Percentiles rank a stretch among this genome's conserved stretches.
Evolutionary conservation across 257 asterid genomes (phyloP).

Genomic region (Solanum gracilifrons): DNA sequence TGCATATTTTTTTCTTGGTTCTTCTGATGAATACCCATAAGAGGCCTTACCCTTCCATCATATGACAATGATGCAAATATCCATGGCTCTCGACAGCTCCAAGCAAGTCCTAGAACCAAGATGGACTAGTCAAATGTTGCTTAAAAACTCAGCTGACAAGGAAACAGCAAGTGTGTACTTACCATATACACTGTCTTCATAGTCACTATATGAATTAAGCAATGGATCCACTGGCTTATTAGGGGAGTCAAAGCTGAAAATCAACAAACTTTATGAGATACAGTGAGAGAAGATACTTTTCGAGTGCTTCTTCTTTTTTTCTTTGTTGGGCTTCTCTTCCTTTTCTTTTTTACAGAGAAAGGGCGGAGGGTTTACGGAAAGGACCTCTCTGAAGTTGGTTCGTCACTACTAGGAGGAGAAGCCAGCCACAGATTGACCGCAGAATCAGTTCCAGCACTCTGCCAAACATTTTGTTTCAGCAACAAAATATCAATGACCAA

Average conservation of each 20-base stretch:
- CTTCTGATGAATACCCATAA: background rate
- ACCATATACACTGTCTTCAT: constrained; percentile 97
- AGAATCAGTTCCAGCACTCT: constrained; percentile 99
- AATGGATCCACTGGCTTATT: constrained; percentile 30
- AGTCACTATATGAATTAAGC: constrained; percentile 73
- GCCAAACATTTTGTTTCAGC: constrained; percentile 25
- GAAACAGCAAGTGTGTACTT: constrained; percentile 11
- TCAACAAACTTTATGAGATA: background rate
- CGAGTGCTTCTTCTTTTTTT: background rate
- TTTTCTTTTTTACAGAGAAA: background rate
- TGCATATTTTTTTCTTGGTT: background rate
- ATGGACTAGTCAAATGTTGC: constrained; percentile 10
- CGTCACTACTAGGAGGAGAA: constrained; percentile 34
- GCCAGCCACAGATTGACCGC: constrained; percentile 85
- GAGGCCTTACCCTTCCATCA: constrained; percentile 87
- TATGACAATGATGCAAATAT: constrained; percentile 91
- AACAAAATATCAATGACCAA: constrained; percentile 13
- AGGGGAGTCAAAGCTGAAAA: constrained; percentile 25
- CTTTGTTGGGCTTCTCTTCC: background rate
- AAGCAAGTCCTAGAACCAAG: constrained; percentile 58
- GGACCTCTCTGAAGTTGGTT: constrained; percentile 45
- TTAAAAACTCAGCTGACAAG: background rate
- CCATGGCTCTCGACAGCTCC: constrained; percentile 99
- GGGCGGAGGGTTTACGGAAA: background rate
- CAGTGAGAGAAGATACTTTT: background rate